phyloP scores from a whole-genome alignment of 805 yeast species.

The Hanseniaspora occidentalis region DNA sequence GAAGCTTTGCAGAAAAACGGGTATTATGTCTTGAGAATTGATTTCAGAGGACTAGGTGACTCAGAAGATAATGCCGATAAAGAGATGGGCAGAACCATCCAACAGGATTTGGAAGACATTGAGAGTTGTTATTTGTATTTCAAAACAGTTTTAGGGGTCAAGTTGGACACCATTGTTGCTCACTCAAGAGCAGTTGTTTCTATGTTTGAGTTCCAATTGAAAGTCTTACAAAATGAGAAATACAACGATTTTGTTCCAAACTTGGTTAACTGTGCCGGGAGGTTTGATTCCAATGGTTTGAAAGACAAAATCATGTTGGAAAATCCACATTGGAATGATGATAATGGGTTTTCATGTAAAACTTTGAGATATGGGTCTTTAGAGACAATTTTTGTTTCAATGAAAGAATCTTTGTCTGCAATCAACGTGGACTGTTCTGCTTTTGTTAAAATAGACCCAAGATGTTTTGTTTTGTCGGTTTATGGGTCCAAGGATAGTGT shows the following conservation, averaged over 20 bases:
- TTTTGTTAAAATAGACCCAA: slow-evolving; percentile 30
- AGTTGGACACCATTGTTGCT: slow-evolving; percentile 45
- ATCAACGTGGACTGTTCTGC: slow-evolving; percentile 33
- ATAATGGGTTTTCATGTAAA: slow-evolving; percentile 29
- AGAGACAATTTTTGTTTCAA: slow-evolving; percentile 30
- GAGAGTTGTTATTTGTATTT: slow-evolving; percentile 29
- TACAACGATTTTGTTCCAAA: slow-evolving; percentile 35
- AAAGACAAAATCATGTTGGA: slow-evolving; percentile 25
- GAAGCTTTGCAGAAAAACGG: slow-evolving; percentile 50
- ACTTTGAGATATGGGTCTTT: slow-evolving; percentile 42
- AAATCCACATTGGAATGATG: slow-evolving; percentile 28
- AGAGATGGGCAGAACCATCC: slow-evolving; percentile 40
- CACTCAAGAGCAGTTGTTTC: slow-evolving; percentile 78
- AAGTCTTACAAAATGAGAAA: slow-evolving; percentile 19
- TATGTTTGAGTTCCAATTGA: slow-evolving; percentile 57
- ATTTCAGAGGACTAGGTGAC: slow-evolving; percentile 77
- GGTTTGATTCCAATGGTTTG: slow-evolving; percentile 45
- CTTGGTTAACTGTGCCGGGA: slow-evolving; percentile 60
- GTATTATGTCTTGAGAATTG: slow-evolving; percentile 58
- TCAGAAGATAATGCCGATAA: slow-evolving; percentile 35
- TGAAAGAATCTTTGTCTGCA: slow-evolving; percentile 38
- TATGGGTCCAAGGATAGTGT: slow-evolving; percentile 61
- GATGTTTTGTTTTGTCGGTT: slow-evolving; percentile 46
- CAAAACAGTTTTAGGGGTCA: slow-evolving; percentile 17
- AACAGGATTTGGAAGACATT: slow-evolving; percentile 59